Base-by-base conservation (phyloP, 192 early-diverging fungal species). In the Rhizoclosmatium sp. region DNA sequence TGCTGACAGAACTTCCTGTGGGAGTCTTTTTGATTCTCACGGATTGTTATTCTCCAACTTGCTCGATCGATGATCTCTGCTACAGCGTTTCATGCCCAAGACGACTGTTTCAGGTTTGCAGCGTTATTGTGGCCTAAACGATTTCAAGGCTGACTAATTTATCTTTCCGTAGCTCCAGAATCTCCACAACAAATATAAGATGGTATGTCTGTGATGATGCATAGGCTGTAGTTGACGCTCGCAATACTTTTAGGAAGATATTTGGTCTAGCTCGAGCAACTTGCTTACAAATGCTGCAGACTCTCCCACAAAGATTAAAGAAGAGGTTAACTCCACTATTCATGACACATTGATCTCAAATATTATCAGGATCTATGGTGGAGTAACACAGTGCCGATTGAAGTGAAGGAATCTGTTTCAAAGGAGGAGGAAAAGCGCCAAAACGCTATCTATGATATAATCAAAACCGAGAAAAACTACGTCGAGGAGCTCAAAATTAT, bases 21-120 rank as follows among this genome's bases (percentile, higher is more conserved):
- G 97, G 97, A 41, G 92, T 99, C 1, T 96, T 97, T 85, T 95
- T 94, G 1, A 85, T 94, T 41, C 84, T 98, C 70, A 93, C 97
- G 0, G 92, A 93, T 72, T 99, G 97, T 80, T 99, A 98, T 82
- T 98, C 96, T 19, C 93, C 95, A 0, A 97, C 95, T 0, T 99
- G 97, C 80, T 89, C 93, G 0, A 83, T 85, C 31, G 93, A 92
- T 56, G 91, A 87, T 69, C 85, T 92, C 3, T 99, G 96, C 80
- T 99, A 99, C 86, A 96, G 94, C 79, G 89, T 93, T 7, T 87
- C 92, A 4, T 98, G 97, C 76, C 96, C 96, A 3, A 83, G 93
- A 5, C 87, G 93, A 62, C 81, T 93, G 47, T 92, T 92, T 73
- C 92, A 95, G 86, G 89, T 86, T 45, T 46, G 69, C 41, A 54